Conservation (phyloP, 179 eudicot species). For the Silene noctiflora region DNA sequence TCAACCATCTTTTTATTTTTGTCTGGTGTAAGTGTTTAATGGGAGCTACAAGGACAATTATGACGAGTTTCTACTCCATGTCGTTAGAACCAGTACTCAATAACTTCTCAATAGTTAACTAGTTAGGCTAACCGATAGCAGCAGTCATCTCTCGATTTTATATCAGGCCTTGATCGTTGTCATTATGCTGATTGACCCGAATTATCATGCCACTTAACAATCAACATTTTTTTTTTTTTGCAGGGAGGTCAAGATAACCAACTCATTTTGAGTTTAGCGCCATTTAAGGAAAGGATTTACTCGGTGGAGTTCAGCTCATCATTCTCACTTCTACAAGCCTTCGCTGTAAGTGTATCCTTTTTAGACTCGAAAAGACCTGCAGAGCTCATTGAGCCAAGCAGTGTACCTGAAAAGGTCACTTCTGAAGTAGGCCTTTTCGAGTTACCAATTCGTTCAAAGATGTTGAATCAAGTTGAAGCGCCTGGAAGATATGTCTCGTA, state of each 20-base stretch:
- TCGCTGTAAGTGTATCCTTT: conserved; percentile 59
- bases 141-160: too few relatives aligned
- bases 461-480: conserved; percentile 30
- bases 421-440: conserved; percentile 27
- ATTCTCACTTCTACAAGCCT: conserved; percentile 64
- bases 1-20: background rate
- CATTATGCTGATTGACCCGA: background rate
- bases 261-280: conserved; percentile 46
- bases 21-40: too few relatives aligned
- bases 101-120: too few relatives aligned
- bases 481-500: conserved; percentile 44
- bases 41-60: too few relatives aligned
- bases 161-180: background rate
- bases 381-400: conserved; percentile 36
- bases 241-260: conserved; percentile 52
- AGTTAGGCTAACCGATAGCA: too few relatives aligned
- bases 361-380: conserved; percentile 50
- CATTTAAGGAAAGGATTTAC: conserved; percentile 57
- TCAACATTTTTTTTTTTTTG: background rate
- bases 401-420: conserved; percentile 24
- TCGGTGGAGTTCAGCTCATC: conserved; percentile 67
- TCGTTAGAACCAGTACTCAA: too few relatives aligned
- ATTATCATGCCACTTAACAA: background rate
- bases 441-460: conserved; percentile 29
- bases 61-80: background rate